phyloP scores from a whole-genome alignment of 176 grass and related monocot species.

The Cymbopogon citratus region DNA sequence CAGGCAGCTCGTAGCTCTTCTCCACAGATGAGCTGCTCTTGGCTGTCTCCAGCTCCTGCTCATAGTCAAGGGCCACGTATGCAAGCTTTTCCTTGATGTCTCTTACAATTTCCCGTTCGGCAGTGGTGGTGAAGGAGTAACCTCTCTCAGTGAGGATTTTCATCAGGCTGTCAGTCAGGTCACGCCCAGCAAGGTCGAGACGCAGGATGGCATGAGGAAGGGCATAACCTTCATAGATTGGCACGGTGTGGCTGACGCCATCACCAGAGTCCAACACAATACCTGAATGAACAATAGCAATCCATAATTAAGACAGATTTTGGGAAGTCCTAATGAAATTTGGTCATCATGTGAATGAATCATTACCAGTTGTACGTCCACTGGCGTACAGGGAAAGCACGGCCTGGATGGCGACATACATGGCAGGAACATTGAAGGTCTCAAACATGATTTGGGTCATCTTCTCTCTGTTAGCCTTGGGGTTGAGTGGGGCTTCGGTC shows the following conservation, averaged over 20 bases:
- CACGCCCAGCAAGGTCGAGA: slow-evolving; percentile 41
- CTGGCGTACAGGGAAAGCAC: slow-evolving; percentile 48
- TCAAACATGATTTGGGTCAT: slow-evolving; percentile 51
- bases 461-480: slow-evolving; percentile 49
- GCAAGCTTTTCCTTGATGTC: slow-evolving; percentile 51
- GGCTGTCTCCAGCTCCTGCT: slow-evolving; percentile 39
- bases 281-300: slow-evolving; percentile 6
- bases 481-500: slow-evolving; percentile 46
- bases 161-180: slow-evolving; percentile 44
- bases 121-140: slow-evolving; percentile 47
- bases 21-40: slow-evolving; percentile 45
- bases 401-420: slow-evolving; percentile 48
- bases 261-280: slow-evolving; percentile 45
- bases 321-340: not conserved
- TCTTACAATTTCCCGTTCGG: slow-evolving; percentile 41
- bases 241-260: slow-evolving; percentile 38
- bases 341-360: not conserved
- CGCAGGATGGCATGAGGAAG: slow-evolving; percentile 46
- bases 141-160: slow-evolving; percentile 48
- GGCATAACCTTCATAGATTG: slow-evolving; percentile 42
- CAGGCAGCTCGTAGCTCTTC: slow-evolving; percentile 48
- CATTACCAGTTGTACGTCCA: slow-evolving; percentile 41
- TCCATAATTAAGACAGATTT: not conserved
- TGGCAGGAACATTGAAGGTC: slow-evolving; percentile 47
- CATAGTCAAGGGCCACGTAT: slow-evolving; percentile 35